Evolutionary conservation across 495 filamentous ascomycete genomes (phyloP).

Genomic region (Astrothelium macrocarpum): DNA sequence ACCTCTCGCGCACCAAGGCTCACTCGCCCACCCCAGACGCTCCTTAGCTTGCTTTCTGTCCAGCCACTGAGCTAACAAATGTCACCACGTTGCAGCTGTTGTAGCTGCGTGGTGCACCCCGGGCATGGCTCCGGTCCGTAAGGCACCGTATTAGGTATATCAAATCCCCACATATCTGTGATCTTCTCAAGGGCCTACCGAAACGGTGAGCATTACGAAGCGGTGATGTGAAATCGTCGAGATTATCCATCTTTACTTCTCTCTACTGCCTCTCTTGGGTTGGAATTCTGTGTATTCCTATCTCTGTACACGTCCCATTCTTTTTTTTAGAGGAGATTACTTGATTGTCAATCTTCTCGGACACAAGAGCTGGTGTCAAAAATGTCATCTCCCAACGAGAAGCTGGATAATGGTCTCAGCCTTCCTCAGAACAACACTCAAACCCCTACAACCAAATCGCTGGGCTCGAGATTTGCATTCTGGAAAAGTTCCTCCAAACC

Average conservation of each 20-base stretch:
- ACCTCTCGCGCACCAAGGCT: background rate
- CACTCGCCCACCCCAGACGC: background rate
- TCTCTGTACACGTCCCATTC: background rate
- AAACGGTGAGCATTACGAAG: background rate
- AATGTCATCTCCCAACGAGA: background rate
- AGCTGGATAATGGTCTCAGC: background rate
- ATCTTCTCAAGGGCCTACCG: background rate
- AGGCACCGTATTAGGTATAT: background rate
- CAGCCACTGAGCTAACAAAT: background rate
- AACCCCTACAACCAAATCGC: background rate
- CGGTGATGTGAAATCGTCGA: background rate
- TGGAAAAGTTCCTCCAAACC: background rate
- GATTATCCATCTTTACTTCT: background rate
- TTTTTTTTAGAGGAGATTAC: background rate
- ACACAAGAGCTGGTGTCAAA: background rate
- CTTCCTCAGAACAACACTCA: background rate
- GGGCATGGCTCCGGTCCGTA: background rate
- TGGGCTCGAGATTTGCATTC: slow-evolving; percentile 2
- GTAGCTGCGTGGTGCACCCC: background rate
- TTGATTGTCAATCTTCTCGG: background rate
- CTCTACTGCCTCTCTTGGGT: background rate
- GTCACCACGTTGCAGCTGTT: background rate
- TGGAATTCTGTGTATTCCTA: background rate
- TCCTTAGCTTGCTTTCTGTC: background rate
- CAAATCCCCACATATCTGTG: background rate